Conservation (phyloP, 2,329 filamentous ascomycete genomes). For the Cladophialophora chaetospira region DNA sequence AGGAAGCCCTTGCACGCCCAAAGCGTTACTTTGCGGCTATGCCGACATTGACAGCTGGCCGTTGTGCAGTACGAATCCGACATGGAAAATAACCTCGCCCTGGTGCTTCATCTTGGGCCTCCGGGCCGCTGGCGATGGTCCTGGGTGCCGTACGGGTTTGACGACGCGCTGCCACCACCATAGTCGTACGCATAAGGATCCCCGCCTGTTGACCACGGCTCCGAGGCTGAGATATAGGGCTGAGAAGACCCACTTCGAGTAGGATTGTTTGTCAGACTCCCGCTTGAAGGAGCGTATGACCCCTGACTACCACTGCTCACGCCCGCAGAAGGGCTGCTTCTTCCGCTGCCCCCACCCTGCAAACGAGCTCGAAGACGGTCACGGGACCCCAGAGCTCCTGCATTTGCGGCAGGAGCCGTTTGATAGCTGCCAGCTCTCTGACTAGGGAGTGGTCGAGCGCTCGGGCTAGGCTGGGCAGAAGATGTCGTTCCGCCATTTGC, state of each 20-base stretch:
- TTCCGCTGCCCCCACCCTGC: slow-evolving; percentile 58
- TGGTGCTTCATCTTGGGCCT: slow-evolving; percentile 27
- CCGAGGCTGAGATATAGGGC: slow-evolving; percentile 33
- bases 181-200: slow-evolving; percentile 22
- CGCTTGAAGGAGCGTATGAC: slow-evolving; percentile 20
- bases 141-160: slow-evolving; percentile 25
- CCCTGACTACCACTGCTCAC: slow-evolving; percentile 17
- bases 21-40: background rate
- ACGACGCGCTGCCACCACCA: slow-evolving; percentile 16
- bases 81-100: background rate
- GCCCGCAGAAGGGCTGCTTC: slow-evolving; percentile 29
- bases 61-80: background rate
- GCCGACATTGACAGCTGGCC: background rate
- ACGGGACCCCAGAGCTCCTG: slow-evolving; percentile 41
- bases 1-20: background rate
- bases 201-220: slow-evolving; percentile 32
- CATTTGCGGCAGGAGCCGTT: slow-evolving; percentile 45
- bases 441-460: slow-evolving; percentile 66
- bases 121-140: slow-evolving; percentile 30
- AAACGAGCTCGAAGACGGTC: slow-evolving; percentile 76
- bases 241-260: slow-evolving; percentile 22
- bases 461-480: slow-evolving; percentile 30
- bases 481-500: slow-evolving; percentile 11
- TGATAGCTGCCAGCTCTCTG: slow-evolving; percentile 77
- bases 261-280: slow-evolving; percentile 9